These are phyloP conservation scores for Circinella minor DNA, from an alignment of 371 early-diverging fungal species.

Conservation along the genomic window DNA sequence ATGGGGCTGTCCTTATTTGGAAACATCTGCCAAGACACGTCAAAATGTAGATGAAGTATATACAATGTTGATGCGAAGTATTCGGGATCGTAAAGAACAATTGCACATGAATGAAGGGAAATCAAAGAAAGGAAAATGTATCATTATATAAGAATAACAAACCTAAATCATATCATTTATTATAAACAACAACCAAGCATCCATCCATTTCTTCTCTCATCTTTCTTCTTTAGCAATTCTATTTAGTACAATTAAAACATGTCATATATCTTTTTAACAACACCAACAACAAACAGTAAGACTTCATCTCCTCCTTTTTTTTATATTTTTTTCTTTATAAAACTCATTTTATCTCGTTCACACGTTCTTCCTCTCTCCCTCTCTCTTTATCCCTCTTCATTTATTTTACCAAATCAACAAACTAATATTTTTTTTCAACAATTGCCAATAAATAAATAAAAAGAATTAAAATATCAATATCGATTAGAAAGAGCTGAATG, in stretches of 20 bases:
- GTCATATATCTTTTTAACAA: neutral
- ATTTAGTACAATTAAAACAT: neutral
- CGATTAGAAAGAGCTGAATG: too few species aligned
- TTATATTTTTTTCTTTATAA: neutral
- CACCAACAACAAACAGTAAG: neutral
- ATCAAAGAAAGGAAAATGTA: constrained; percentile 31
- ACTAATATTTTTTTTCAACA: too few species aligned
- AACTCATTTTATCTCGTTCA: neutral
- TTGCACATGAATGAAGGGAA: constrained; percentile 28
- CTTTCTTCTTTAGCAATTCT: neutral
- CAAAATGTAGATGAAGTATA: constrained; percentile 83
- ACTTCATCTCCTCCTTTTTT: constrained; percentile 3
- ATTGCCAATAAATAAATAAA: too few species aligned
- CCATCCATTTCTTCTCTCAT: neutral
- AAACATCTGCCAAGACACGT: constrained; percentile 85
- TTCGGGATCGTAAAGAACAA: constrained; percentile 27
- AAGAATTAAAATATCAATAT: too few species aligned
- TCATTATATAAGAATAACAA: constrained; percentile 20
- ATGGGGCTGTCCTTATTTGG: constrained; percentile 83
- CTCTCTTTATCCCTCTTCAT: too few species aligned
- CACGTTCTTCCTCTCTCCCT: too few species aligned
- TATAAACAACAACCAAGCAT: neutral
- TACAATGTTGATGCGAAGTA: constrained; percentile 66
- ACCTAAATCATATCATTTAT: neutral
- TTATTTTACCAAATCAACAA: too few species aligned